phyloP scores from a whole-genome alignment of 345 rosid genomes.

The Melaleuca alternifolia region DNA sequence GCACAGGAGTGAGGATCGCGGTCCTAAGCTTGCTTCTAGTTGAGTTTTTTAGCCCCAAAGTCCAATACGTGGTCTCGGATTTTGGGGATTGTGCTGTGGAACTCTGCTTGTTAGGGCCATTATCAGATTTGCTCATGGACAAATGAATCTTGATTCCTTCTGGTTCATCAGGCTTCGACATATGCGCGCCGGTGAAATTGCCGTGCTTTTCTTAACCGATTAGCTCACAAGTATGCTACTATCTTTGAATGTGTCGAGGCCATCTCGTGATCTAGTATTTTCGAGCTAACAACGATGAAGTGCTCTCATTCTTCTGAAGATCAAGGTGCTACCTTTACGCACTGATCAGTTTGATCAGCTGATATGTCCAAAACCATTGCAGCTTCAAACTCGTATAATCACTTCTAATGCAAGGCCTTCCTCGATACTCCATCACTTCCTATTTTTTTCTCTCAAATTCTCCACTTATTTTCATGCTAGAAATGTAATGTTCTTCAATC shows the following conservation, averaged over 20 bases:
- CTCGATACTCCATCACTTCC: not conserved
- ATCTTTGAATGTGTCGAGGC: not conserved
- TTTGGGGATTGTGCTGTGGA: not conserved
- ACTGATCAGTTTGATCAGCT: not conserved
- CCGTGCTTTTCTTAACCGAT: not conserved
- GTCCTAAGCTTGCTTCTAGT: not conserved
- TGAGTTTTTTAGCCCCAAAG: not conserved
- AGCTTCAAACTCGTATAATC: not conserved
- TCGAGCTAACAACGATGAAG: rapidly evolving
- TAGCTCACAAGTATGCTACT: not conserved
- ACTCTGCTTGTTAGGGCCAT: not conserved
- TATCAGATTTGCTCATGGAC: not conserved
- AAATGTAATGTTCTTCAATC: not conserved
- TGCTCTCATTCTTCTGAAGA: not conserved
- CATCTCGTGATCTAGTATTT: not conserved
- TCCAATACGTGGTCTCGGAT: not conserved
- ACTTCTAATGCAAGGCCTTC: not conserved
- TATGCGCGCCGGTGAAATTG: not conserved
- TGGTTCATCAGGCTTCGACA: not conserved
- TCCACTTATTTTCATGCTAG: not conserved
- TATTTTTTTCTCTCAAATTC: not conserved
- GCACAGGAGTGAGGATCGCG: not conserved
- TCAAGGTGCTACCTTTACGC: not conserved
- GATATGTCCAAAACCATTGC: not conserved
- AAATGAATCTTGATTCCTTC: not conserved